Conservation (phyloP, 2,329 filamentous ascomycete species). For the Colletotrichum viniferum region DNA sequence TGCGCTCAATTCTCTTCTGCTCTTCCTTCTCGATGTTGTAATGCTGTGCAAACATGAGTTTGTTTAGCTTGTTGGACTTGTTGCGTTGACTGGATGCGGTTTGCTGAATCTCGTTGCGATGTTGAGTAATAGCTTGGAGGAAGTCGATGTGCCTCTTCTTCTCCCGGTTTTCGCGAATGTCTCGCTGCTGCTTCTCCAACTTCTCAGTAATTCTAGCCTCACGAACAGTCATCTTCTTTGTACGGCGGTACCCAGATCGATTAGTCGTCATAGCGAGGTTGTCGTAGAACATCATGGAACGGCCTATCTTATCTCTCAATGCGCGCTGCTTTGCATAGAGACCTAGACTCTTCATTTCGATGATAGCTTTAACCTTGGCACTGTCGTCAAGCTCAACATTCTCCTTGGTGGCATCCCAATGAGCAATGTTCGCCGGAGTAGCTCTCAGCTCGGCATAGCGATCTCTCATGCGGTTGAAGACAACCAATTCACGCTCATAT, state of each 20-base stretch:
- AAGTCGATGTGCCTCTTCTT: conserved; percentile 98
- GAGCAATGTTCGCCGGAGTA: conserved; percentile 82
- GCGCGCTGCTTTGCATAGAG: conserved; percentile 88
- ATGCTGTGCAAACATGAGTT: conserved; percentile 87
- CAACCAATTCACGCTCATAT: conserved; percentile 83
- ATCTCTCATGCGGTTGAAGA: conserved; percentile 89
- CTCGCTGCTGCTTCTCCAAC: conserved; percentile 97
- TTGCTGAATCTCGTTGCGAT: conserved; percentile 78
- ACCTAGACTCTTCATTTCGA: conserved; percentile 91
- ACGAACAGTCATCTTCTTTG: conserved; percentile 96
- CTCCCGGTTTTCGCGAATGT: conserved; percentile 93
- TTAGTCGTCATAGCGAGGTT: conserved; percentile 98
- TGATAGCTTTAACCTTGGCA: conserved; percentile 86
- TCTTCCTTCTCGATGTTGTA: conserved; percentile 99
- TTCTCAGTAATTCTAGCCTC: conserved; percentile 98
- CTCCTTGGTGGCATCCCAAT: conserved; percentile 81
- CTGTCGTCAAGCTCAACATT: conserved; percentile 74
- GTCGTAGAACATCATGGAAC: conserved; percentile 93
- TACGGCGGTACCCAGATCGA: conserved; percentile 84
- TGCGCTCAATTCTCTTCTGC: conserved; percentile 96
- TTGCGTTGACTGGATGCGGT: conserved; percentile 69
- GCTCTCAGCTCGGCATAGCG: conserved; percentile 84
- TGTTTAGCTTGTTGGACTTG: conserved; percentile 85
- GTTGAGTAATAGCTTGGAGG: conserved; percentile 82
- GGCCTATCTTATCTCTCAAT: conserved; percentile 84